Evolutionary conservation across 164 flowering plant genomes (phyloP), one percentile per base, ranked within the genome.

Genomic region (Berberis thunbergii): DNA sequence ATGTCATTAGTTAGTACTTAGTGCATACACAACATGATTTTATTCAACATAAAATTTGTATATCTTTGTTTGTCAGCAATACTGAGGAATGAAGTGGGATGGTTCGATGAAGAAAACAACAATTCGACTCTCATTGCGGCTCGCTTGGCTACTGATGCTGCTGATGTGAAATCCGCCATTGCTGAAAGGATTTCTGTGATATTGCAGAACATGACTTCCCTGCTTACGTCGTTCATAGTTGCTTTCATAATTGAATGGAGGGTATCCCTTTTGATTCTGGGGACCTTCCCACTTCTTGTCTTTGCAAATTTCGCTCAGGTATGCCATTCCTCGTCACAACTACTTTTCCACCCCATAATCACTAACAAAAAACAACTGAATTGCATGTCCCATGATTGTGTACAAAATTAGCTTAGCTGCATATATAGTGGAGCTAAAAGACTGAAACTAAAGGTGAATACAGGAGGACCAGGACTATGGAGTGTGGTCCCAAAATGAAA

Each of bases 231-330:
- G 42, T 95, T 95, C 81, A 86, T 95, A 12, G 97, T 91, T 48
- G 99, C 97, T 46, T 95, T 95, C 83, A 81, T 89, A 10, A 82
- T 95, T 13, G 99, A 95, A 74, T 95, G 99, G 99, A 83, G 97
- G 74, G 99, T 95, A 41, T 95, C 99, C 4, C 91, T 95, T 59
- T 97, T 95, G 77, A 91, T 95, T 44, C 71, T 95, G 1, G 96
- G 73, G 41, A 89, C 97, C 52, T 95, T 89, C 74, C 99, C 99
- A 56, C 97, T 95, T 50, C 86, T 95, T 0, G 99, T 95, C 70
- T 83, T 95, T 1, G 99, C 99, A 70, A 89, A 95, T 73, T 89
- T 95, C 66, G 97, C 97, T 57, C 97, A 95, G 94, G 99, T 95
- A 26, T 26, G 26, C 26, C 26, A 26, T 26, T 26, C 26, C 26